Conservation (phyloP, 1,284 basidiomycete genomes). For the Ceratobasidium sp. region DNA sequence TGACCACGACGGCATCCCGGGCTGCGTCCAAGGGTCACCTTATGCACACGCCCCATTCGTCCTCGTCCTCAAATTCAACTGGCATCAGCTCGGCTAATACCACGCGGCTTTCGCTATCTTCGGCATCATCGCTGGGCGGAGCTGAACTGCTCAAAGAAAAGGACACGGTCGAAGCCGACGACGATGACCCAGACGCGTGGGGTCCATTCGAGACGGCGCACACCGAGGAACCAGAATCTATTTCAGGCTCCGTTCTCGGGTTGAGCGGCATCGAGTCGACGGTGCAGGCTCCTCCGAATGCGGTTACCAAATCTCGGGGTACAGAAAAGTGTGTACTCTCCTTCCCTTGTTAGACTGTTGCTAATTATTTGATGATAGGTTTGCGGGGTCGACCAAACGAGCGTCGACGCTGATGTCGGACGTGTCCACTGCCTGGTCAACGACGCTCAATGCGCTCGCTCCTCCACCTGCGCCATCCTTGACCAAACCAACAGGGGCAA, state of each 20-base stretch:
- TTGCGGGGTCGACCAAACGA: slow-evolving; percentile 65
- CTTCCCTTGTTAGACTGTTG: no score
- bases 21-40: slow-evolving; percentile 18
- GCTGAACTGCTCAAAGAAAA: slow-evolving; percentile 22
- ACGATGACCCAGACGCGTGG: slow-evolving; percentile 46
- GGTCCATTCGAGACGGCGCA: slow-evolving; percentile 43
- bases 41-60: slow-evolving; percentile 9
- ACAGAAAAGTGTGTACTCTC: neutral
- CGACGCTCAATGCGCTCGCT: slow-evolving; percentile 40
- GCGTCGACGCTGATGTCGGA: slow-evolving; percentile 70
- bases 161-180: slow-evolving; percentile 39
- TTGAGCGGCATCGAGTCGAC: slow-evolving; percentile 40
- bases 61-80: slow-evolving; percentile 29
- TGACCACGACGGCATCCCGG: slow-evolving; percentile 32
- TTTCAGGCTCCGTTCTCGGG: slow-evolving; percentile 59
- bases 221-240: slow-evolving; percentile 44
- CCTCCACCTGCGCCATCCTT: slow-evolving; percentile 16
- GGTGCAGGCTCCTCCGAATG: slow-evolving; percentile 5
- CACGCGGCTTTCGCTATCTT: slow-evolving; percentile 17
- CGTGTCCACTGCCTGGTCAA: slow-evolving; percentile 52
- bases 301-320: neutral
- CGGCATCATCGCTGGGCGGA: slow-evolving; percentile 12
- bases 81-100: slow-evolving; percentile 10
- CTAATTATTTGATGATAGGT: slow-evolving; percentile 61
- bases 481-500: neutral